A percentile compares a stretch with the other conserved stretches of the same genome.
These are phyloP conservation scores for Lathyrus sativus DNA, from an alignment of 306 rosid species.

Conservation along the genomic window DNA sequence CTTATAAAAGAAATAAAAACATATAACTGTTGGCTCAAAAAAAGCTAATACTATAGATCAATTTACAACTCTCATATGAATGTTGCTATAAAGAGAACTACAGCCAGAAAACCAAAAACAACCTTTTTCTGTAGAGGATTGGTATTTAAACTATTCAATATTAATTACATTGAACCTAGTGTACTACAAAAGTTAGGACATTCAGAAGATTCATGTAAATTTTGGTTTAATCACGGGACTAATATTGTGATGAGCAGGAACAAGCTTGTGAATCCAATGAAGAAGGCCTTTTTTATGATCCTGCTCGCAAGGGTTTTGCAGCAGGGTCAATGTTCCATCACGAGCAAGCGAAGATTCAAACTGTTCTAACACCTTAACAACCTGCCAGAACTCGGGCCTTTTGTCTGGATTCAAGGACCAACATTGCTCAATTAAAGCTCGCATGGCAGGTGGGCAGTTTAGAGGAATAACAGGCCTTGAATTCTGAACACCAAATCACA, in stretches of 20 bases:
- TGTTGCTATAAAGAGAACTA: constrained; percentile 41
- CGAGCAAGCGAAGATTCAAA: constrained; percentile 69
- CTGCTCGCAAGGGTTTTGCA: constrained; percentile 51
- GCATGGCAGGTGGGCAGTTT: constrained; percentile 70
- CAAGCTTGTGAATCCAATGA: constrained; percentile 94
- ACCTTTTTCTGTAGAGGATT: constrained; percentile 32
- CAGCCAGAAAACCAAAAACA: constrained; percentile 50
- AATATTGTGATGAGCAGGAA: constrained; percentile 55
- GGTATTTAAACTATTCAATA: constrained; percentile 44
- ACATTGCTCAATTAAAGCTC: constrained; percentile 84
- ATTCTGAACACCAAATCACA: constrained; percentile 54
- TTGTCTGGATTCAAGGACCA: constrained; percentile 79
- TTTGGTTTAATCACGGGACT: constrained; percentile 77
- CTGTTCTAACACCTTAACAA: constrained; percentile 79
- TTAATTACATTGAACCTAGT: constrained; percentile 70
- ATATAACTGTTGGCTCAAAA: background rate
- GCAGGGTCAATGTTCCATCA: constrained; percentile 68
- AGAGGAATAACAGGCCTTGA: constrained; percentile 72
- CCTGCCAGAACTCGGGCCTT: constrained; percentile 92
- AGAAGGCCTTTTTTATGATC: constrained; percentile 88
- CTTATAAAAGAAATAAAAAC: constrained; percentile 7
- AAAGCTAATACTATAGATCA: constrained; percentile 38
- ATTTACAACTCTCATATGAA: constrained; percentile 42
- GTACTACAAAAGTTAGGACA: constrained; percentile 57
- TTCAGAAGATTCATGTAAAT: constrained; percentile 58